Evolutionary conservation across 2,329 filamentous ascomycete genomes (phyloP).

Genomic region (Pestalotiopsis sp.): DNA sequence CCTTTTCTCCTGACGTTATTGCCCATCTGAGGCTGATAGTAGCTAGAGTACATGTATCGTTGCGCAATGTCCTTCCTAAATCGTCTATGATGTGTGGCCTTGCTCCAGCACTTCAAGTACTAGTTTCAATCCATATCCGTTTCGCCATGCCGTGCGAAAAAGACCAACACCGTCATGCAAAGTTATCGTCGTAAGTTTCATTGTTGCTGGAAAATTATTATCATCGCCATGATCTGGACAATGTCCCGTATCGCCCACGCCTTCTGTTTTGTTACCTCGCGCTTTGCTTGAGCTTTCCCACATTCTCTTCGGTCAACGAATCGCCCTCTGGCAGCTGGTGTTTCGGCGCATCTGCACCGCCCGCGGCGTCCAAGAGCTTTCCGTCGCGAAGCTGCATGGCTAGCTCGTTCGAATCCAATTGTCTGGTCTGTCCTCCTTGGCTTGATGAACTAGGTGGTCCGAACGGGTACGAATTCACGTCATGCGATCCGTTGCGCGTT

Average conservation of each 20-base stretch:
- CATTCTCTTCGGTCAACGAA: conserved; percentile 55
- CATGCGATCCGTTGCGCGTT: conserved; percentile 37
- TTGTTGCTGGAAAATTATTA: background rate
- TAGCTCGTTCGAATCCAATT: conserved; percentile 36
- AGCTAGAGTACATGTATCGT: background rate
- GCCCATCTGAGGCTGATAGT: background rate
- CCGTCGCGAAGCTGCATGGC: conserved; percentile 46
- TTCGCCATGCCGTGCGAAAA: background rate
- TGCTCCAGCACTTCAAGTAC: background rate
- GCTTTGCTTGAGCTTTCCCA: conserved; percentile 44
- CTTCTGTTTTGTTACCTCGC: conserved; percentile 21
- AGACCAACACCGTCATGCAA: background rate
- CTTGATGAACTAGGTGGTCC: conserved; percentile 23
- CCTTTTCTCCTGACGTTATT: background rate
- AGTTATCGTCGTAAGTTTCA: background rate
- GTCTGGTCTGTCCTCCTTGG: conserved; percentile 25
- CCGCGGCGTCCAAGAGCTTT: conserved; percentile 49
- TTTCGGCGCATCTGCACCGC: conserved; percentile 31
- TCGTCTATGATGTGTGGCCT: background rate
- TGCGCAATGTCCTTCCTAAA: background rate
- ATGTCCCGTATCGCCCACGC: background rate
- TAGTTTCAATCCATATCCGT: background rate
- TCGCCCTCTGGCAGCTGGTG: conserved; percentile 39
- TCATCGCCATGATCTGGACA: background rate
- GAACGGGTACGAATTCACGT: conserved; percentile 41